Evolutionary conservation across 371 early-diverging fungal species (phyloP).

Genomic region (Syncephalastrum sp.): DNA sequence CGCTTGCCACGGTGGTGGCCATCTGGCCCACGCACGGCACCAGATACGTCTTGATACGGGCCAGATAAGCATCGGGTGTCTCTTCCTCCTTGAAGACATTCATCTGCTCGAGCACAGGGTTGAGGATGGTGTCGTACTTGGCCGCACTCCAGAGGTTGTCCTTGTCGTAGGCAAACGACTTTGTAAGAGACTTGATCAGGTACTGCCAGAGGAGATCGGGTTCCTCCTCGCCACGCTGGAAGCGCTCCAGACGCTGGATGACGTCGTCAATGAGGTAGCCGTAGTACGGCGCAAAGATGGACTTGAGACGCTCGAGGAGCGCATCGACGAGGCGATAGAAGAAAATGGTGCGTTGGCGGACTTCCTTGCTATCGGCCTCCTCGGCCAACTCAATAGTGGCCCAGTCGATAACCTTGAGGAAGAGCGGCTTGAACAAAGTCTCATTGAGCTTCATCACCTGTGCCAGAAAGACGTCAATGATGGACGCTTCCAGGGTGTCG

Average conservation of each 20-base stretch:
- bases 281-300: slow-evolving; percentile 86
- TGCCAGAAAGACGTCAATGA: slow-evolving; percentile 74
- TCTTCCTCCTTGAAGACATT: slow-evolving; percentile 49
- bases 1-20: slow-evolving; percentile 77
- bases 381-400: slow-evolving; percentile 64
- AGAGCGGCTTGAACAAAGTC: slow-evolving; percentile 89
- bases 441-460: slow-evolving; percentile 92
- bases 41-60: slow-evolving; percentile 60
- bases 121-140: slow-evolving; percentile 69
- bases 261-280: slow-evolving; percentile 74
- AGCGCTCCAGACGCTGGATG: slow-evolving; percentile 57
- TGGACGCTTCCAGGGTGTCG: slow-evolving; percentile 62
- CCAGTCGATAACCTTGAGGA: slow-evolving; percentile 90
- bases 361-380: slow-evolving; percentile 34
- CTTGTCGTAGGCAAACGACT: slow-evolving; percentile 72
- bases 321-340: slow-evolving; percentile 78
- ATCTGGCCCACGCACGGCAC: slow-evolving; percentile 84
- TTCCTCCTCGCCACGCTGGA: slow-evolving; percentile 37
- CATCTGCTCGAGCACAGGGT: slow-evolving; percentile 75
- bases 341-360: slow-evolving; percentile 63
- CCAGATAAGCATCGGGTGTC: slow-evolving; percentile 42
- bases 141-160: slow-evolving; percentile 74
- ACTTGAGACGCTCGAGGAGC: slow-evolving; percentile 76
- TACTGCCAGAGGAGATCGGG: slow-evolving; percentile 60
- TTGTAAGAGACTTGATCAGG: slow-evolving; percentile 60